Evolutionary conservation across 1,139 yeast species (phyloP), one percentile per base, ranked within the genome.

Genomic region (Yamadazyma kanchanaburiensis): DNA sequence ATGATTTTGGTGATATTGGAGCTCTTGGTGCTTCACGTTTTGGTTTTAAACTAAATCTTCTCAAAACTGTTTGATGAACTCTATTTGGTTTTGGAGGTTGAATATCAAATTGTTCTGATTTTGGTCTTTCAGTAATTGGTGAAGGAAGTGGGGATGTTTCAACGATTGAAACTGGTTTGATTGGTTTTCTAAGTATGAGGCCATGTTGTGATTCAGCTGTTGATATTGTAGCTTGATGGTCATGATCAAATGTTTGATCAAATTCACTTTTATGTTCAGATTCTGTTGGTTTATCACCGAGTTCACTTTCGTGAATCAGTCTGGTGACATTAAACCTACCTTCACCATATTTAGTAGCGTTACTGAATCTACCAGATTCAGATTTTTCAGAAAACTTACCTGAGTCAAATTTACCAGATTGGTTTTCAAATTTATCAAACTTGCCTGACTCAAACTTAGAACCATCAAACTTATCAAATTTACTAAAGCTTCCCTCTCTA

Each of bases 21-120:
- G 66, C 60, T 27, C 44, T 52, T 10, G 77, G 77, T 3, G 77
- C 77, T 21, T 46, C 58, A 40, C 77, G 50, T 42, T 62, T 64
- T 2, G 77, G 74, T 29, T 57, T 61, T 42, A 67, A 53, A 26
- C 65, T 57, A 25, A 57, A 39, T 33, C 55, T 49, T 34, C 61
- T 53, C 37, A 60, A 46, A 4, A 61, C 39, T 4, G 57, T 39
- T 78, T 35, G 33, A 22, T 37, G 35, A 13, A 31, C 33, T 15
- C 30, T 22, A 72, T 42, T 60, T 40, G 42, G 64, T 47, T 27
- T 38, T 22, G 35, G 36, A 14, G 40, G 41, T 23, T 31, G 23
- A 16, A 30, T 34, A 19, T 33, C 25, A 6, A 10, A 21, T 2
- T 12, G 20, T 9, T 18, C 22, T 12, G 31, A 15, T 15, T 19